Conservation (phyloP, 1,284 basidiomycete genomes). For the Volvariella surrecta region DNA sequence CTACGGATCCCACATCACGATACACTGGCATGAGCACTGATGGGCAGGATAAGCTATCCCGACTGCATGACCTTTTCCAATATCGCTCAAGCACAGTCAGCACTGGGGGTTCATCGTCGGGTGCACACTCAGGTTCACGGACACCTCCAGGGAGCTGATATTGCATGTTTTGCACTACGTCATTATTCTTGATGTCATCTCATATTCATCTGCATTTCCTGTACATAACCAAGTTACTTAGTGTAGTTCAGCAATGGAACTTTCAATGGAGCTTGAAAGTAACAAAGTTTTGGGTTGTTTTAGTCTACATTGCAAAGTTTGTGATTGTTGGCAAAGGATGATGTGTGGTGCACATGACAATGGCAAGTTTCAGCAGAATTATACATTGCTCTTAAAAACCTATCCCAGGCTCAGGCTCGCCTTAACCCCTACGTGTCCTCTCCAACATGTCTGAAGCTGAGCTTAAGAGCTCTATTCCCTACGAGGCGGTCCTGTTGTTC, state of each 20-base stretch:
- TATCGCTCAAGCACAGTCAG: conserved; percentile 67
- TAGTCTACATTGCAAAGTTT: too few species aligned
- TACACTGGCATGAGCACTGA: conserved; percentile 25
- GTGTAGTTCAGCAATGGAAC: too few species aligned
- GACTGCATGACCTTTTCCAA: conserved; percentile 73
- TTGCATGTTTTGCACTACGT: conserved; percentile 3
- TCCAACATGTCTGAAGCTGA: conserved; percentile 7
- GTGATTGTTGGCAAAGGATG: too few species aligned
- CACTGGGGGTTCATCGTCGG: conserved; percentile 42
- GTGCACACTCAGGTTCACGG: conserved; percentile 18
- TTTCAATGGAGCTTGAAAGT: too few species aligned
- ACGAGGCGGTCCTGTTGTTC: conserved; percentile 64
- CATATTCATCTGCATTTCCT: conserved; percentile 14
- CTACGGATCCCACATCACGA: conserved; percentile 22
- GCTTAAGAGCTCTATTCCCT: conserved; percentile 26
- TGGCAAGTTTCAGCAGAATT: too few species aligned
- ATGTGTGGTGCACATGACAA: too few species aligned
- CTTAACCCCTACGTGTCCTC: conserved; percentile 5
- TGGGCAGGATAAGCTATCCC: conserved; percentile 57
- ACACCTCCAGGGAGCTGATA: conserved; percentile 9
- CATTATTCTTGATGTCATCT: conserved; percentile 7
- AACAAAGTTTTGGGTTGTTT: too few species aligned
- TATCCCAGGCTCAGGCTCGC: conserved; percentile 2
- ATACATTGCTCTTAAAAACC: conserved; percentile 13
- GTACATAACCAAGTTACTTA: conserved; percentile 10